Evolutionary conservation across 2,329 filamentous ascomycete genomes (phyloP).

Genomic region (Dothiorella sarmentorum): DNA sequence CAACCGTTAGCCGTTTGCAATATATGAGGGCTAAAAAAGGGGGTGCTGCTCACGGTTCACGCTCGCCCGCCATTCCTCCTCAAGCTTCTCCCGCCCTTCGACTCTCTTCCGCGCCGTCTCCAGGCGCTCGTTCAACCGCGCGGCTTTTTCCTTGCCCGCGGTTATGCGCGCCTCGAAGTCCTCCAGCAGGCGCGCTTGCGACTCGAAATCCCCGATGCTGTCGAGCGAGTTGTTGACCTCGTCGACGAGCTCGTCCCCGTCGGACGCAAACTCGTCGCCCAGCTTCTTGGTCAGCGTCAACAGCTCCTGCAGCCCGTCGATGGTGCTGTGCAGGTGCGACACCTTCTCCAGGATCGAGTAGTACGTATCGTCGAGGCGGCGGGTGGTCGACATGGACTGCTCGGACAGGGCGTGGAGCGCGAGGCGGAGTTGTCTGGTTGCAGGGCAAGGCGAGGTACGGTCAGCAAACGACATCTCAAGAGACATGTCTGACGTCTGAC

Average conservation of each 20-base stretch:
- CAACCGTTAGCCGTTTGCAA: too few relatives aligned
- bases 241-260: slow-evolving; percentile 56
- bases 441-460: background rate
- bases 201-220: slow-evolving; percentile 59
- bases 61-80: slow-evolving; percentile 46
- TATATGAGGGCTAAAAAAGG: background rate
- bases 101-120: slow-evolving; percentile 62
- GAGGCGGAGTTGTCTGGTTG: slow-evolving; percentile 36
- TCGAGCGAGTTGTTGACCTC: slow-evolving; percentile 62
- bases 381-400: slow-evolving; percentile 61
- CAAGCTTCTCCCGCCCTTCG: slow-evolving; percentile 64
- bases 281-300: slow-evolving; percentile 58
- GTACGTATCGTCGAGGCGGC: slow-evolving; percentile 69
- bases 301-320: slow-evolving; percentile 64
- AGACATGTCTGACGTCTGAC: too few relatives aligned
- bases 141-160: slow-evolving; percentile 57
- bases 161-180: slow-evolving; percentile 60
- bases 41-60: slow-evolving; percentile 18
- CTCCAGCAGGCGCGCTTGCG: slow-evolving; percentile 62
- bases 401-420: slow-evolving; percentile 50
- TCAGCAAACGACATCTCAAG: background rate
- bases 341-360: slow-evolving; percentile 70
- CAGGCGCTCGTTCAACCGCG: slow-evolving; percentile 59
- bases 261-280: slow-evolving; percentile 56
- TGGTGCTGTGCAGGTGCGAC: slow-evolving; percentile 60